A percentile compares a stretch with the other conserved stretches of the same genome.
Evolutionary conservation across 2,329 filamentous ascomycete species (phyloP).

Genomic region (Camptophora hylomeconis): DNA sequence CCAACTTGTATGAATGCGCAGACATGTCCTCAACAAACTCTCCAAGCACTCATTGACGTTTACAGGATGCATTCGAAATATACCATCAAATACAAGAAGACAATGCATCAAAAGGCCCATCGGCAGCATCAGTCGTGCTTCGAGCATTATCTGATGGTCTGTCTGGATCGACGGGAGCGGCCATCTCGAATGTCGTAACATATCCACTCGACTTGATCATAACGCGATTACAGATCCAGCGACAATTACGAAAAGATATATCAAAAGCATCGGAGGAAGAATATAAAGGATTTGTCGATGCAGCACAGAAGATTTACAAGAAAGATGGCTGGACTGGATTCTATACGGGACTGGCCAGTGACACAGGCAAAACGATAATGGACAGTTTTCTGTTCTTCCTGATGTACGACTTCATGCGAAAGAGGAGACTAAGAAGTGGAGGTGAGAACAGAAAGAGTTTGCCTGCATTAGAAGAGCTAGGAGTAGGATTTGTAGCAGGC

Average conservation of each 20-base stretch:
- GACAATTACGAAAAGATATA: constrained; percentile 35
- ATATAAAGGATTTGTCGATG: constrained; percentile 56
- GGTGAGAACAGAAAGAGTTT: constrained; percentile 35
- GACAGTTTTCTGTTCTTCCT: constrained; percentile 83
- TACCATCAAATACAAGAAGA: constrained; percentile 28
- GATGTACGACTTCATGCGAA: constrained; percentile 51
- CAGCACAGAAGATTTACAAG: constrained; percentile 55
- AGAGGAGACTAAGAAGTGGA: constrained; percentile 26
- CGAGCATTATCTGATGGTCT: constrained; percentile 67
- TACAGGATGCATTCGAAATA: constrained; percentile 30
- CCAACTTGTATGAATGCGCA: too few relatives aligned
- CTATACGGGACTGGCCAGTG: constrained; percentile 52
- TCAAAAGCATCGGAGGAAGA: constrained; percentile 27
- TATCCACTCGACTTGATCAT: constrained; percentile 76
- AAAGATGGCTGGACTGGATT: constrained; percentile 55
- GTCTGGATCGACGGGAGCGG: constrained; percentile 65
- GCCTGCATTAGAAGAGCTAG: constrained; percentile 57
- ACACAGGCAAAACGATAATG: constrained; percentile 53
- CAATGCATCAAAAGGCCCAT: constrained; percentile 18
- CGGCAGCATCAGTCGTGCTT: constrained; percentile 36
- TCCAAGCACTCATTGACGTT: too few relatives aligned
- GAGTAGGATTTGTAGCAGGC: constrained; percentile 60
- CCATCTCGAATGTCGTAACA: constrained; percentile 62
- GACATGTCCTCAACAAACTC: too few relatives aligned
- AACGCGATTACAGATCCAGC: constrained; percentile 70